Percentiles rank a stretch among this genome's conserved stretches.
phyloP scores from a whole-genome alignment of 2,329 filamentous ascomycete genomes.

The Dothiorella sarmentorum region DNA sequence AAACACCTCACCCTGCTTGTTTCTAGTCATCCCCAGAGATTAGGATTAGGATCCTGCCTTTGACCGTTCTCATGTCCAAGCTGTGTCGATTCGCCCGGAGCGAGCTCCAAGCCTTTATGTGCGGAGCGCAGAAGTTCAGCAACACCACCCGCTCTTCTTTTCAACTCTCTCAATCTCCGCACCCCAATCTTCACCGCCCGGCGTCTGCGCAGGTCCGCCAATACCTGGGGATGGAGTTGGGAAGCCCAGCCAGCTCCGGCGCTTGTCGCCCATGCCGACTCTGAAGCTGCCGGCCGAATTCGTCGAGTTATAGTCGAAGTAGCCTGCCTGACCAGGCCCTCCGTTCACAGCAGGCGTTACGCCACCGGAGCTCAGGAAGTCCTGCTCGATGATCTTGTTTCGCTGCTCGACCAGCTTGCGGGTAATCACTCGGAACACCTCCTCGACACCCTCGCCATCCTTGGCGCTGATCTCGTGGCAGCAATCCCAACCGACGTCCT shows the following conservation, averaged over 20 bases:
- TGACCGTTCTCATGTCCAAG: neutral
- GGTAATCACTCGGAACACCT: constrained; percentile 89
- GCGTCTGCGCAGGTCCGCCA: constrained; percentile 25
- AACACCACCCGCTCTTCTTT: constrained; percentile 36
- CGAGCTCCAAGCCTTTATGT: neutral
- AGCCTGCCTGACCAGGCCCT: constrained; percentile 34
- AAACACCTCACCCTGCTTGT: neutral
- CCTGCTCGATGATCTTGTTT: constrained; percentile 53
- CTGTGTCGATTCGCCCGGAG: neutral
- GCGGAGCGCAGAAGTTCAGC: constrained; percentile 22
- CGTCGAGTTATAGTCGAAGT: constrained; percentile 48
- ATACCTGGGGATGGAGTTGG: constrained; percentile 41
- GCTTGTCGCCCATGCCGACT: constrained; percentile 57
- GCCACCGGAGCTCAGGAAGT: constrained; percentile 43
- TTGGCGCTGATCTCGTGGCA: constrained; percentile 96
- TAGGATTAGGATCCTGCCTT: neutral
- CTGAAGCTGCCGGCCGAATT: constrained; percentile 58
- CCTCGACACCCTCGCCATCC: constrained; percentile 91
- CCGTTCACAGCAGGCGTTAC: constrained; percentile 45
- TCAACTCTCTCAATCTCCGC: constrained; percentile 32
- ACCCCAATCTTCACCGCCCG: constrained; percentile 34
- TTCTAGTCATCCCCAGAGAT: neutral
- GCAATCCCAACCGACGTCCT: constrained; percentile 92
- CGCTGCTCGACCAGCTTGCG: constrained; percentile 76
- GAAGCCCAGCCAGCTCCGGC: constrained; percentile 64